These are phyloP conservation scores for Aspergillus pseudoterreus DNA, from an alignment of 2,329 filamentous ascomycete species.

Conservation along the genomic window DNA sequence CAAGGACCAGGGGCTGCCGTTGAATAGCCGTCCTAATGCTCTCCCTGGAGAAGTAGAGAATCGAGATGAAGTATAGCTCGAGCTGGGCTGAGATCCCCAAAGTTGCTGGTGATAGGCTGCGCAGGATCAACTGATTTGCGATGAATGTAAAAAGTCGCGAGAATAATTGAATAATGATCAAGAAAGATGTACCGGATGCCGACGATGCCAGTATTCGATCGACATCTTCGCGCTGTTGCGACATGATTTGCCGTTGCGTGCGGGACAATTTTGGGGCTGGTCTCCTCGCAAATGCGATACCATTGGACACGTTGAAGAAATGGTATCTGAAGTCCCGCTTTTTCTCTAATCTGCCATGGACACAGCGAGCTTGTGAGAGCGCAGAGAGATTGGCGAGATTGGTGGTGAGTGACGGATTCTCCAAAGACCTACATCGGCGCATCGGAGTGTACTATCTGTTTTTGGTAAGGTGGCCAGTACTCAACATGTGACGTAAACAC, in stretches of 20 bases:
- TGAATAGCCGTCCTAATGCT: constrained; percentile 88
- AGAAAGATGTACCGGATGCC: constrained; percentile 72
- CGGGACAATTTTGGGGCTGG: too few relatives aligned
- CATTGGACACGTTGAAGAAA: too few relatives aligned
- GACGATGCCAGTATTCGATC: constrained; percentile 26
- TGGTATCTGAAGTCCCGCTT: too few relatives aligned
- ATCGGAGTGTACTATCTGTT: not conserved
- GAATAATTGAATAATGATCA: constrained; percentile 81
- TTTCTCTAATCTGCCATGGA: too few relatives aligned
- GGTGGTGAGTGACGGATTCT: not conserved
- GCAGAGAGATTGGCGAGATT: not conserved
- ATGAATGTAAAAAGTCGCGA: constrained; percentile 88
- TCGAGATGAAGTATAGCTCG: constrained; percentile 86
- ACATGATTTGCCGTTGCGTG: constrained; percentile 13
- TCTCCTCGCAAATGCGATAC: too few relatives aligned
- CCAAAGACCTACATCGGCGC: too few relatives aligned
- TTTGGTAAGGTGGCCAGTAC: not conserved
- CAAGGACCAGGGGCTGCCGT: constrained; percentile 56
- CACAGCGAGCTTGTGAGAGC: not conserved
- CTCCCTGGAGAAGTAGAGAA: constrained; percentile 93
- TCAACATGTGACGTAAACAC: not conserved
- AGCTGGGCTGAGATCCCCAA: constrained; percentile 85
- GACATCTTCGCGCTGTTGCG: constrained; percentile 14
- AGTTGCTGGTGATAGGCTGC: constrained; percentile 78
- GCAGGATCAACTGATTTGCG: constrained; percentile 86